These are phyloP conservation scores for Hanseniaspora clermontiae DNA, from an alignment of 805 yeast genomes.

Conservation along the genomic window DNA sequence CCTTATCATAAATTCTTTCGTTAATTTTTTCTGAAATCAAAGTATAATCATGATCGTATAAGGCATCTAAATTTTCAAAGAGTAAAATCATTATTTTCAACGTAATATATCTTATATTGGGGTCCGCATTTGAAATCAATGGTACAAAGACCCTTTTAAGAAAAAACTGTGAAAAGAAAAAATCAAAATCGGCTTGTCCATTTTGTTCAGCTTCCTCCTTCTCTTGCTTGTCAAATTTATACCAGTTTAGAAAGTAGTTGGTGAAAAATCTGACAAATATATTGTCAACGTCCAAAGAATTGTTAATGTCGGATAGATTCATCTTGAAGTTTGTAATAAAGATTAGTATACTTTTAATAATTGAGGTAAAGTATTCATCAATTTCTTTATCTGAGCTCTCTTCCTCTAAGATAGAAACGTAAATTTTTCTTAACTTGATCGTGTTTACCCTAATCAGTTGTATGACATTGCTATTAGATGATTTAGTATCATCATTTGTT, in stretches of 20 bases:
- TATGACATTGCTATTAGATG: constrained; percentile 8
- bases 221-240: constrained; percentile 2
- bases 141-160: constrained; percentile 66
- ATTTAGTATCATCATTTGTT: not conserved
- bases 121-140: constrained; percentile 68
- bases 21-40: constrained; percentile 47
- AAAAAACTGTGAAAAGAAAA: constrained; percentile 32
- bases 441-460: constrained; percentile 11
- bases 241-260: constrained; percentile 10
- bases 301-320: constrained; percentile 1
- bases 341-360: not conserved
- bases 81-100: constrained; percentile 62
- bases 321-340: constrained; percentile 4
- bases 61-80: constrained; percentile 59
- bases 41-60: constrained; percentile 60
- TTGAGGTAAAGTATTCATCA: not conserved
- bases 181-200: constrained; percentile 34
- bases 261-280: constrained; percentile 10
- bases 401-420: constrained; percentile 1
- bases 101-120: constrained; percentile 65
- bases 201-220: not conserved
- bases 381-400: not conserved
- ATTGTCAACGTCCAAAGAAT: constrained; percentile 6
- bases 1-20: constrained; percentile 60
- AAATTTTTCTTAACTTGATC: constrained; percentile 9